Evolutionary conservation across 129 eudicot species (phyloP), one percentile per base, ranked within the genome.

Genomic region (Chrysanthemum seticuspe): DNA sequence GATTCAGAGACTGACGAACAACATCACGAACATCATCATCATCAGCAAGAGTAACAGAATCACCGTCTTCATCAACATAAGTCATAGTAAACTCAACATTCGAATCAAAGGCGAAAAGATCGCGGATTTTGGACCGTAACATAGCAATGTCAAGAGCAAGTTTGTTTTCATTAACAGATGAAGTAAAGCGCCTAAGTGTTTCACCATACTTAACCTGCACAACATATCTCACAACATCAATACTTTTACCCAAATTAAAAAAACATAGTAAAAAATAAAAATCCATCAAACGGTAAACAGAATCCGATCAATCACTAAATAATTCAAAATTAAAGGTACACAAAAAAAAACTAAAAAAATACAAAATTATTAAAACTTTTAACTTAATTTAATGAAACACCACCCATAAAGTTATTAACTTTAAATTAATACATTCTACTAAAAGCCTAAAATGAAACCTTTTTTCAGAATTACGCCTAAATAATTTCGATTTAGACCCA

Each of bases 11-110:
- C 75, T 95, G 99, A 53, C 71, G 81, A 59, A 91, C 82, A 5
- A 85, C 89, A 78, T 95, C 99, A 74, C 66, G 75, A 51, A 95
- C 85, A 84, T 95, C 99, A 12, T 83, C 97, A 56, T 95, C 87
- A 49, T 95, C 97, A 71, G 75, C 94, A 63, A 95, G 92, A 5
- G 97, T 79, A 11, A 95, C 97, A 5, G 76, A 79, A 80, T 95
- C 99, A 68, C 79, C 80, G 71, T 95, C 99, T 75, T 95, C 99
- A 66, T 95, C 99, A 23, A 83, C 62, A 51, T 95, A 95, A 10
- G 91, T 90, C 18, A 95, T 79, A 2, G 53, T 79, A 53, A 86
- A 78, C 23, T 68, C 86, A 27, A 85, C 76, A 76, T 82, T 89
- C 10, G 88, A 58, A 73, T 85, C 76, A 45, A 95, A 82, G 76